Conservation (phyloP, 345 rosid species). For the Eucalyptus regnans region DNA sequence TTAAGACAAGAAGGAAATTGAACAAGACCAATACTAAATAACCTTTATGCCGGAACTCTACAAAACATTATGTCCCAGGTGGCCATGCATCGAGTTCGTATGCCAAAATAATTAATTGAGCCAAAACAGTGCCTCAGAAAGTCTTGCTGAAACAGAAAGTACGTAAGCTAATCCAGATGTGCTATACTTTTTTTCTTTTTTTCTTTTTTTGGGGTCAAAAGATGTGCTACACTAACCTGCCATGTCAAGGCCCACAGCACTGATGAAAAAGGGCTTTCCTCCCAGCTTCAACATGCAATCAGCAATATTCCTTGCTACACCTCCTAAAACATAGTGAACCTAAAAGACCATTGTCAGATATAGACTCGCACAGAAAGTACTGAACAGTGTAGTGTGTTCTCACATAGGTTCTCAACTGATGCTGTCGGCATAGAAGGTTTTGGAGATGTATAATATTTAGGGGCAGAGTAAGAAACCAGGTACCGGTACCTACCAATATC, state of each 20-base stretch:
- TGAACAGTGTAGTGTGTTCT: no score
- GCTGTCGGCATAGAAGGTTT: not conserved
- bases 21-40: no score
- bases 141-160: not conserved
- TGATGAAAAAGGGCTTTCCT: conserved; percentile 55
- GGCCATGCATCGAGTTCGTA: not conserved
- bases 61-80: not conserved
- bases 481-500: not conserved
- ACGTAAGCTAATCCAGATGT: not conserved
- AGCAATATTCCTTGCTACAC: no score
- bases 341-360: no score
- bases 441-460: not conserved
- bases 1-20: no score
- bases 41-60: no score
- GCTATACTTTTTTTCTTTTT: not conserved
- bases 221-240: conserved; percentile 30
- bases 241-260: conserved; percentile 67
- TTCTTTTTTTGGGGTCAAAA: no score
- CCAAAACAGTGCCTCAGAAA: not conserved
- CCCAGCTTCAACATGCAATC: no score
- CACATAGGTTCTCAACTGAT: not conserved
- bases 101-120: not conserved
- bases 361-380: no score
- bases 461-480: not conserved
- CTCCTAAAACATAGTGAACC: no score